Conservation (phyloP, 768 basidiomycete genomes). For the Serendipita indica region DNA sequence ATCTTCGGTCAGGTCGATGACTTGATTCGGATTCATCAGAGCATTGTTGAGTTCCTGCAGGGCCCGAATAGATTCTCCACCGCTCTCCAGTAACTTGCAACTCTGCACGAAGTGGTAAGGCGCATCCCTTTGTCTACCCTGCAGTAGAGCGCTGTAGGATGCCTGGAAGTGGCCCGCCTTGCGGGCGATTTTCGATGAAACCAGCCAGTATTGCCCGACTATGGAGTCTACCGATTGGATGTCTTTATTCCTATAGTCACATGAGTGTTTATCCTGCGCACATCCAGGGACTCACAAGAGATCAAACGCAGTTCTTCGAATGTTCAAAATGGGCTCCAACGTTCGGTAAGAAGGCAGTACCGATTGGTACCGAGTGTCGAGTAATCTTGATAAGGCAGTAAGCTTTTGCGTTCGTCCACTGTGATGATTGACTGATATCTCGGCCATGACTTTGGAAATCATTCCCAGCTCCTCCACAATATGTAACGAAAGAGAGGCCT, state of each 20-base stretch:
- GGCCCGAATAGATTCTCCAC: constrained; percentile 69
- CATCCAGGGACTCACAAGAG: constrained; percentile 36
- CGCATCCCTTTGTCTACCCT: constrained; percentile 60
- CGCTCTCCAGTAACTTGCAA: constrained; percentile 68
- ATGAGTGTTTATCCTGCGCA: not conserved
- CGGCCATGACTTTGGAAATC: constrained; percentile 17
- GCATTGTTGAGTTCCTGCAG: constrained; percentile 75
- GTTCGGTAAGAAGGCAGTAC: constrained; percentile 79
- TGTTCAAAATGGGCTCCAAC: constrained; percentile 77
- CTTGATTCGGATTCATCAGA: constrained; percentile 17
- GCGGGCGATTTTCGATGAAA: constrained; percentile 88
- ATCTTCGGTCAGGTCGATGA: constrained; percentile 46
- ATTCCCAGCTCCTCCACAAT: constrained; percentile 72
- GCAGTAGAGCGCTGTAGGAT: constrained; percentile 87
- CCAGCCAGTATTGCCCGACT: constrained; percentile 77
- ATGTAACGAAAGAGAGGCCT: constrained; percentile 73
- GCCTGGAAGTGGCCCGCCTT: constrained; percentile 95
- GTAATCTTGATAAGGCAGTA: not conserved
- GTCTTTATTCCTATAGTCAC: constrained; percentile 12
- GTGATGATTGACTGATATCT: not conserved
- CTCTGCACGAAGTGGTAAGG: constrained; percentile 78
- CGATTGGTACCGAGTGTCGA: constrained; percentile 19
- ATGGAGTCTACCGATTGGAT: constrained; percentile 33
- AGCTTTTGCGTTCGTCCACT: not conserved
- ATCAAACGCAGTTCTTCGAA: constrained; percentile 72